These are phyloP conservation scores for Delphinella strobiligena DNA, from an alignment of 2,329 filamentous ascomycete species.

Conservation along the genomic window DNA sequence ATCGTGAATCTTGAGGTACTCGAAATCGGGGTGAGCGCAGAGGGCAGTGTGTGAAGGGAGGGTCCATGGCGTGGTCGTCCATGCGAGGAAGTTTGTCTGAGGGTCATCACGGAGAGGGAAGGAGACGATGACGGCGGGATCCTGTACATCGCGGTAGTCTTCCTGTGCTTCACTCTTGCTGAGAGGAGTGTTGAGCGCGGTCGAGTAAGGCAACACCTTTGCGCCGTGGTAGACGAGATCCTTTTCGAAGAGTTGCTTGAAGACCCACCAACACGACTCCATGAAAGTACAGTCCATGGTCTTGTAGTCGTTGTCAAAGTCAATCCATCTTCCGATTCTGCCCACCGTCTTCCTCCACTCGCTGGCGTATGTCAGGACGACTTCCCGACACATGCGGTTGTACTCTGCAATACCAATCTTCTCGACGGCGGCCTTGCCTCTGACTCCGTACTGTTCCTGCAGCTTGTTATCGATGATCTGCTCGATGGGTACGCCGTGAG, in stretches of 20 bases:
- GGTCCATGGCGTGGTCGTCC: constrained; percentile 87
- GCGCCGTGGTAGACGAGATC: constrained; percentile 81
- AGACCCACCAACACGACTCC: constrained; percentile 95
- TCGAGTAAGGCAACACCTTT: constrained; percentile 91
- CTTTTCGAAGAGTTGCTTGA: constrained; percentile 87
- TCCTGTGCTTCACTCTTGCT: constrained; percentile 92
- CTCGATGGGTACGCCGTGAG: constrained; percentile 88
- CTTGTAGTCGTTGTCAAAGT: constrained; percentile 98
- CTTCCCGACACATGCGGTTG: constrained; percentile 81
- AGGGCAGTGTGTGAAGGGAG: constrained; percentile 70
- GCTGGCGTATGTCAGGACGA: constrained; percentile 79
- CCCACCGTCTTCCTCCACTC: constrained; percentile 88
- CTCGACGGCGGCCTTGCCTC: constrained; percentile 74
- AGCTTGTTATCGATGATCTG: constrained; percentile 92
- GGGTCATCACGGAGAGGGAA: constrained; percentile 70
- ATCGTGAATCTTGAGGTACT: constrained; percentile 79
- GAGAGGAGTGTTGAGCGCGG: constrained; percentile 74
- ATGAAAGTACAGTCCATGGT: constrained; percentile 94
- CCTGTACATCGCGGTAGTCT: constrained; percentile 87
- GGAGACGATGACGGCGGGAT: constrained; percentile 77
- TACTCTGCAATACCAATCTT: constrained; percentile 79
- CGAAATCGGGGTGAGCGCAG: constrained; percentile 68
- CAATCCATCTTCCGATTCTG: constrained; percentile 85
- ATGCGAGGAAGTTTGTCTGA: constrained; percentile 64
- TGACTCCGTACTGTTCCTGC: constrained; percentile 55